A percentile compares a stretch with the other conserved stretches of the same genome.
phyloP scores from a whole-genome alignment of 768 basidiomycete species.

The Kwoniella botswanensis region DNA sequence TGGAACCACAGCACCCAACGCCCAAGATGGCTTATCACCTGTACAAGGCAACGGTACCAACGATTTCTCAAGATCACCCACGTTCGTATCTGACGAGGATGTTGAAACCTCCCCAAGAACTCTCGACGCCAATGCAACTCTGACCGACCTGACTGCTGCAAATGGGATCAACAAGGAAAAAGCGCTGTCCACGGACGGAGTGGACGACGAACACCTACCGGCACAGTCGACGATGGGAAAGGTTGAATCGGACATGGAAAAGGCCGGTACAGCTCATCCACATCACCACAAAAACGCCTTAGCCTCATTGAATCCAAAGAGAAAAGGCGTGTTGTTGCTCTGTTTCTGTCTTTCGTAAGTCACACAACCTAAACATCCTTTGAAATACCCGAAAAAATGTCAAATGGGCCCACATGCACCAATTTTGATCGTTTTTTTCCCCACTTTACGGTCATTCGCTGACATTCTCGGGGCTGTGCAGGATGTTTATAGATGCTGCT shows the following conservation, averaged over 20 bases:
- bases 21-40: constrained; percentile 10
- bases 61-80: constrained; percentile 26
- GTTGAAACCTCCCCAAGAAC: not conserved
- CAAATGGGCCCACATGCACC: not conserved
- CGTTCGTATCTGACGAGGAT: constrained; percentile 16
- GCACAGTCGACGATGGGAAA: constrained; percentile 30
- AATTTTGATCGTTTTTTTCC: not conserved
- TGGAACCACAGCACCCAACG: constrained; percentile 8
- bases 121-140: constrained; percentile 13
- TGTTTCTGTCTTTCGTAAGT: constrained; percentile 53
- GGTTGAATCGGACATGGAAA: constrained; percentile 19
- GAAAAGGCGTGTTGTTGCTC: constrained; percentile 41
- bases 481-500: constrained; percentile 47
- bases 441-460: not conserved
- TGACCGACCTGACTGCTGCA: constrained; percentile 19
- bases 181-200: not conserved
- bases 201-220: constrained; percentile 19
- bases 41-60: not conserved
- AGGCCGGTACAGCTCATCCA: constrained; percentile 14
- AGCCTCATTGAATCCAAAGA: constrained; percentile 25
- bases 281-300: constrained; percentile 32
- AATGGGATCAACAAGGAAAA: constrained; percentile 20
- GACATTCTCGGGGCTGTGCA: not conserved
- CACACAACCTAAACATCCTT: not conserved
- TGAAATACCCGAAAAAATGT: not conserved